A percentile compares a stretch with the other conserved stretches of the same genome.
Evolutionary conservation across 306 rosid genomes (phyloP).

Genomic region (Lathyrus oleraceus): DNA sequence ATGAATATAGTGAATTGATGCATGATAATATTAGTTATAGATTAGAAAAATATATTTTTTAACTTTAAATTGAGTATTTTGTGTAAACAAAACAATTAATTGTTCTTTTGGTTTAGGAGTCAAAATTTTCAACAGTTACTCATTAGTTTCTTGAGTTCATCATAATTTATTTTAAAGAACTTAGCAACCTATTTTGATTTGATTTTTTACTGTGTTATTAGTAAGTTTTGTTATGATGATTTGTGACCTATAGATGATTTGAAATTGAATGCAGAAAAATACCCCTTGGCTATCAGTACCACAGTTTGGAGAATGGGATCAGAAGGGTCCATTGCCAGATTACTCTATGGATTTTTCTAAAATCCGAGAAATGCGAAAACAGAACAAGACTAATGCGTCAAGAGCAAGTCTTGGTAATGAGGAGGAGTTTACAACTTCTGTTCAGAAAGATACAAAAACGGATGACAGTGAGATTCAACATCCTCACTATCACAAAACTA

Average conservation of each 20-base stretch:
- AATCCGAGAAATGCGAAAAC: slow-evolving; percentile 94
- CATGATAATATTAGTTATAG: neutral
- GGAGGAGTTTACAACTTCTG: slow-evolving; percentile 71
- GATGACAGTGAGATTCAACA: slow-evolving; percentile 54
- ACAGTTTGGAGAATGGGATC: slow-evolving; percentile 98
- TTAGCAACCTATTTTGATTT: neutral
- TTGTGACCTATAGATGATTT: slow-evolving; percentile 9
- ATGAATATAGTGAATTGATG: too few species aligned
- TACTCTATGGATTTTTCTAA: slow-evolving; percentile 93
- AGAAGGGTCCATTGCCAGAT: slow-evolving; percentile 88
- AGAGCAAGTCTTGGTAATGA: slow-evolving; percentile 98
- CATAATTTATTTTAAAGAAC: neutral
- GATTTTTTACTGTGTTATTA: slow-evolving; percentile 3
- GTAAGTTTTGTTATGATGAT: slow-evolving; percentile 9
- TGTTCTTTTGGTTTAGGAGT: neutral
- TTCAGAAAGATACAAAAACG: slow-evolving; percentile 44
- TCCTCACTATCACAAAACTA: slow-evolving; percentile 58
- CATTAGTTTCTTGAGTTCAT: too few species aligned
- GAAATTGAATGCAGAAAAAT: slow-evolving; percentile 56
- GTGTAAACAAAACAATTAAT: neutral
- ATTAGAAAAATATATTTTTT: neutral
- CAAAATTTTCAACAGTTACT: neutral
- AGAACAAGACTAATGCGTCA: slow-evolving; percentile 80
- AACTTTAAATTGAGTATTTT: neutral
- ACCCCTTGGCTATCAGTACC: slow-evolving; percentile 97